These are phyloP conservation scores for Cyclocybe aegerita DNA, from an alignment of 768 basidiomycete species.

Conservation along the genomic window DNA sequence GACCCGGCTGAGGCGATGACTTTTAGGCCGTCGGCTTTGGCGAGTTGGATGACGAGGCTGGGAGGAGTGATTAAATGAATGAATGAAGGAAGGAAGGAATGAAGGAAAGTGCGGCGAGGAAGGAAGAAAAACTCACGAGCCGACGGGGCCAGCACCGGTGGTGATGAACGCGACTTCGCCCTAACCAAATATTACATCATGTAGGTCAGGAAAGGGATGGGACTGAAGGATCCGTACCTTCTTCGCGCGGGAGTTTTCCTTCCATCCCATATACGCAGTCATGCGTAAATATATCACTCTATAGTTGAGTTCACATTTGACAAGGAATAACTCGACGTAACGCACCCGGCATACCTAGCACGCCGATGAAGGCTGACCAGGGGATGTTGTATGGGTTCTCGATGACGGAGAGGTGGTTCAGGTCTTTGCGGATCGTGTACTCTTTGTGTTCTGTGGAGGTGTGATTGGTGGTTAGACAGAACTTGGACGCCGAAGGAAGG, in stretches of 20 bases:
- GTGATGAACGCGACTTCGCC: constrained; percentile 42
- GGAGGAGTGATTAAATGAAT: neutral
- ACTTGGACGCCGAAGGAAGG: too few relatives aligned
- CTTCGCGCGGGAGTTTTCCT: constrained; percentile 36
- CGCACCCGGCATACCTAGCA: constrained; percentile 55
- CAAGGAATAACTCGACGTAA: neutral
- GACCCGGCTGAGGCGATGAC: constrained; percentile 73
- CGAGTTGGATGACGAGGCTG: constrained; percentile 50
- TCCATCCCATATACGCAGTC: constrained; percentile 41
- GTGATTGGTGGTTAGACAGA: too few relatives aligned
- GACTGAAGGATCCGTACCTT: too few relatives aligned
- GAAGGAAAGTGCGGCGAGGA: too few relatives aligned
- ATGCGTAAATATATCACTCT: constrained; percentile 26
- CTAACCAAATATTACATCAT: too few relatives aligned
- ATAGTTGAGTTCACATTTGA: neutral
- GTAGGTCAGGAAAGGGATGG: too few relatives aligned
- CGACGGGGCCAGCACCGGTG: constrained; percentile 52
- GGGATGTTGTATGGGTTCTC: constrained; percentile 45
- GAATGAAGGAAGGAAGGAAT: too few relatives aligned
- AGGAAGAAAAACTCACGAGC: constrained; percentile 52
- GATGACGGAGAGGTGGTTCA: constrained; percentile 24
- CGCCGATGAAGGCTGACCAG: constrained; percentile 49
- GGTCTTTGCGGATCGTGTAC: constrained; percentile 31
- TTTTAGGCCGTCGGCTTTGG: constrained; percentile 52
- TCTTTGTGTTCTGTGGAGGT: constrained; percentile 40